Evolutionary conservation across 352 stramenopile genomes (phyloP).

Genomic region (Phytophthora sp.): DNA sequence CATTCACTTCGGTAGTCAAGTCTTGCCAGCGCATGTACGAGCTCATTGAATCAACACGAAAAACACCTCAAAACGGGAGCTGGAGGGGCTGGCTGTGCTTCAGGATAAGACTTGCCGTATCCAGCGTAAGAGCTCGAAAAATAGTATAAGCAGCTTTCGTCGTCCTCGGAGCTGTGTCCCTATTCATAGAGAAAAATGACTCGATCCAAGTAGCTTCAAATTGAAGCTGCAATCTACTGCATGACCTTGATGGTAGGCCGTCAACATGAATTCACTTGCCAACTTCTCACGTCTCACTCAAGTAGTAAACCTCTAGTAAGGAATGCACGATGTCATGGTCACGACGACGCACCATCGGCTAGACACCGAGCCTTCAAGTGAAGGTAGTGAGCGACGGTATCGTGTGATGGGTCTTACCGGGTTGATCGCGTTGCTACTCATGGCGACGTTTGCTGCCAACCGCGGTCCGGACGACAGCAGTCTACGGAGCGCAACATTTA

Average conservation of each 20-base stretch:
- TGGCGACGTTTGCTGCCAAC: constrained; percentile 18
- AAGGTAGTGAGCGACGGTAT: constrained; percentile 11
- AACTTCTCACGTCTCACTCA: constrained; percentile 11
- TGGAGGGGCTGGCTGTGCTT: too few species aligned
- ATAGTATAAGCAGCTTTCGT: too few species aligned
- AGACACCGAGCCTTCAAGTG: constrained; percentile 7
- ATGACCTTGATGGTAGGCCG: too few species aligned
- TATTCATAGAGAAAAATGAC: too few species aligned
- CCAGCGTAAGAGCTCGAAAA: too few species aligned
- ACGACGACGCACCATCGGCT: constrained; percentile 29
- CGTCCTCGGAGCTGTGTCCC: too few species aligned
- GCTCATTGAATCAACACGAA: too few species aligned
- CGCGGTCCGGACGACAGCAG: neutral
- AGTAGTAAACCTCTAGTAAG: constrained; percentile 1
- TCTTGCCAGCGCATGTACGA: too few species aligned
- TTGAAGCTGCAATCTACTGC: constrained; percentile 4
- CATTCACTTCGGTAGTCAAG: too few species aligned
- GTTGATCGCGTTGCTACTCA: constrained; percentile 27
- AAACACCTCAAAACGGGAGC: too few species aligned
- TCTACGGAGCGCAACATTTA: constrained; percentile 13
- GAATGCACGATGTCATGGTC: constrained; percentile 29
- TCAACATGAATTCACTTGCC: constrained; percentile 4
- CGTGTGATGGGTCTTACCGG: constrained; percentile 22
- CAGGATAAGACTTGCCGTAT: too few species aligned
- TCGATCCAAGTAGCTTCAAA: too few species aligned